A percentile compares a stretch with the other conserved stretches of the same genome.
phyloP scores from a whole-genome alignment of 2,329 filamentous ascomycete species.

The Trichoderma atroviride region DNA sequence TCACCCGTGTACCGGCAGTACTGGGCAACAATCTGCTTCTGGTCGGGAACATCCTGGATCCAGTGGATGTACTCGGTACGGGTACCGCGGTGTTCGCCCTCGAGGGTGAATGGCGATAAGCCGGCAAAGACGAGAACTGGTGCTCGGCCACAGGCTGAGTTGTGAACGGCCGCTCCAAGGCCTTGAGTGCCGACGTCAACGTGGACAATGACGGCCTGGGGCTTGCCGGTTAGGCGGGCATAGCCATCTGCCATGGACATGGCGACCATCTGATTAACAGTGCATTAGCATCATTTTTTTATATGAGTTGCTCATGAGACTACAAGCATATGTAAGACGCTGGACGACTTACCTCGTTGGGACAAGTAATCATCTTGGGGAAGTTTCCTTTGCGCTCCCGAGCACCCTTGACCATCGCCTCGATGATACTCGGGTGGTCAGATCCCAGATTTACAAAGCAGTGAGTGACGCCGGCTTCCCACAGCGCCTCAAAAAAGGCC shows the following conservation, averaged over 20 bases:
- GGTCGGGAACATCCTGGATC: conserved; percentile 82
- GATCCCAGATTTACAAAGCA: conserved; percentile 69
- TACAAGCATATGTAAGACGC: not conserved
- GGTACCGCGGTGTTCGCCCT: conserved; percentile 76
- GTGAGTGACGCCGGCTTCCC: conserved; percentile 66
- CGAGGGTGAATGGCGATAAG: conserved; percentile 73
- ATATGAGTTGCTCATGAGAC: not conserved
- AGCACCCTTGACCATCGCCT: conserved; percentile 78
- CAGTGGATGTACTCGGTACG: conserved; percentile 85
- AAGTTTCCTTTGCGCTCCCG: conserved; percentile 66
- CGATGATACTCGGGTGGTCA: conserved; percentile 75
- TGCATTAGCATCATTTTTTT: not conserved
- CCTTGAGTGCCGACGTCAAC: conserved; percentile 83
- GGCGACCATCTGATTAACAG: conserved; percentile 68
- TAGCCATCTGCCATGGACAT: conserved; percentile 85
- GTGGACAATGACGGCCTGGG: conserved; percentile 77
- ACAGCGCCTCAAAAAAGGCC: conserved; percentile 81
- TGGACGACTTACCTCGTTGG: conserved; percentile 73
- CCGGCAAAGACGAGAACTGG: conserved; percentile 80
- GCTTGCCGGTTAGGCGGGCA: conserved; percentile 69
- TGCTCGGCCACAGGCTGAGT: conserved; percentile 72
- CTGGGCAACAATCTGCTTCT: conserved; percentile 77
- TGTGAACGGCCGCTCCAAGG: conserved; percentile 76
- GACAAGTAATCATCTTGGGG: conserved; percentile 75
- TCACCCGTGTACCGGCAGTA: conserved; percentile 85